phyloP scores from a whole-genome alignment of 768 basidiomycete genomes.

The Cubamyces sp. region DNA sequence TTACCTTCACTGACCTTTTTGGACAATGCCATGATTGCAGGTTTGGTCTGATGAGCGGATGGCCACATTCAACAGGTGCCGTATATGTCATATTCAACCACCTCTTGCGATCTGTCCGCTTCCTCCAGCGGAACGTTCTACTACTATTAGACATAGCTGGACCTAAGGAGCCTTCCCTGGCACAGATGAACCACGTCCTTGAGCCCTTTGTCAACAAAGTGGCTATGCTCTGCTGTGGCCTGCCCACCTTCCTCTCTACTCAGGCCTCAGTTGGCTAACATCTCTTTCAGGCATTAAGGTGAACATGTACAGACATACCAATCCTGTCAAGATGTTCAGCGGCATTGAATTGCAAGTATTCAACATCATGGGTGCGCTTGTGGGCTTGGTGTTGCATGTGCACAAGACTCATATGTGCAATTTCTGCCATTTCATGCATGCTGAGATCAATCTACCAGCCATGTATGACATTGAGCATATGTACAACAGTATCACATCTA shows the following conservation, averaged over 20 bases:
- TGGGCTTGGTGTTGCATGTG: background rate
- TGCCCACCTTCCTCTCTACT: background rate
- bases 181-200: background rate
- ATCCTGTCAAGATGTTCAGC: background rate
- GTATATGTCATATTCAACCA: constrained; percentile 9
- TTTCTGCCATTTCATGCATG: background rate
- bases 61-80: constrained; percentile 4
- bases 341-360: background rate
- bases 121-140: constrained; percentile 3
- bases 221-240: background rate
- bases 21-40: background rate
- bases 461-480: background rate
- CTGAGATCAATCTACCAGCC: background rate
- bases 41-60: background rate
- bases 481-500: background rate
- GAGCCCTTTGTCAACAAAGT: background rate
- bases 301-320: background rate
- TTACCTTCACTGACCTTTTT: background rate
- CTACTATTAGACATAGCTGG: background rate
- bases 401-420: background rate
- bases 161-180: constrained; percentile 7
- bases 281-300: background rate
- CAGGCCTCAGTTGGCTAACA: background rate
- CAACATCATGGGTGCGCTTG: background rate
- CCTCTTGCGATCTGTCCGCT: constrained; percentile 3